Evolutionary conservation across 169 alveolate species (phyloP).

Genomic region (Plasmodium gallinaceum): DNA sequence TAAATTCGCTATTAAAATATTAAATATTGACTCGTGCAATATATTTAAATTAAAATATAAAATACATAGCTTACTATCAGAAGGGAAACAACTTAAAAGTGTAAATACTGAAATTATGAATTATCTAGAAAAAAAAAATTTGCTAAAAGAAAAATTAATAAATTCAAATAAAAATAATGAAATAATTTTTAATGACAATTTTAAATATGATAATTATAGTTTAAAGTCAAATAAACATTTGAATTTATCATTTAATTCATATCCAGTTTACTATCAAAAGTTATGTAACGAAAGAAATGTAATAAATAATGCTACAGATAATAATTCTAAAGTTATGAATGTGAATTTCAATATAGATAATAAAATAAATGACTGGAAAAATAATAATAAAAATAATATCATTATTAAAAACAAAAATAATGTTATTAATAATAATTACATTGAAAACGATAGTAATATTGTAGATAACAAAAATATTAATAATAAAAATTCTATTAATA

Average conservation of each 20-base stretch:
- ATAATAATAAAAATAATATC: conserved; percentile 3
- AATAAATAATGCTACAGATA: neutral
- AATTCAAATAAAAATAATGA: neutral
- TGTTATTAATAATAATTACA: neutral
- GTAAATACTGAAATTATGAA: conserved; percentile 76
- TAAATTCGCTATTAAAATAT: conserved; percentile 79
- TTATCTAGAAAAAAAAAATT: conserved; percentile 13
- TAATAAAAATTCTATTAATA: neutral
- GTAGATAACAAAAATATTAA: neutral
- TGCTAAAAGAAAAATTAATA: neutral
- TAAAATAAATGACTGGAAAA: neutral
- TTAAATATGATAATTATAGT: neutral
- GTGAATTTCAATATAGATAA: neutral
- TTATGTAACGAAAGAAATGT: neutral
- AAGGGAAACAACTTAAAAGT: conserved; percentile 79
- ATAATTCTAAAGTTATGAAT: conserved; percentile 1
- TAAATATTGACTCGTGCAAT: conserved; percentile 76
- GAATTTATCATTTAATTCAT: conserved; percentile 17
- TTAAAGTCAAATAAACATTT: neutral
- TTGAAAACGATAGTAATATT: neutral
- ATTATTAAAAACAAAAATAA: neutral
- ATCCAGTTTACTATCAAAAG: conserved; percentile 5
- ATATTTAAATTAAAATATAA: conserved; percentile 76
- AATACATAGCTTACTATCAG: conserved; percentile 79
- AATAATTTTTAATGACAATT: conserved; percentile 11